phyloP scores from a whole-genome alignment of 192 early-diverging fungal species.

The Coemansia sp. region DNA sequence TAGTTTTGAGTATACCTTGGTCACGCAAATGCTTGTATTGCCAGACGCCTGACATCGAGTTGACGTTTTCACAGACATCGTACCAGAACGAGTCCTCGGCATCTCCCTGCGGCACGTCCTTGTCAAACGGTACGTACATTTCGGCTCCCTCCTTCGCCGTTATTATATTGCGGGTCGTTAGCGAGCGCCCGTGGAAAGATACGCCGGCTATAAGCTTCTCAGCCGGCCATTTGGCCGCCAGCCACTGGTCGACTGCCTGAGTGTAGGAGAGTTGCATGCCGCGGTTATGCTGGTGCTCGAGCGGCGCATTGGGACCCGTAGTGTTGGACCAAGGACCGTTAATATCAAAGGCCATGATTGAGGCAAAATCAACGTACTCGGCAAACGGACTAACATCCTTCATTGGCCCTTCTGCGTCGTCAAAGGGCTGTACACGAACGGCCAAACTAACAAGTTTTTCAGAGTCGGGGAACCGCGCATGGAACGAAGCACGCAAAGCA shows the following conservation, averaged over 20 bases:
- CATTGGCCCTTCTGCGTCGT: constrained; percentile 54
- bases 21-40: constrained; percentile 63
- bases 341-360: constrained; percentile 71
- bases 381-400: constrained; percentile 62
- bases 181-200: constrained; percentile 63
- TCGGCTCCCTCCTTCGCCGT: constrained; percentile 39
- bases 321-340: constrained; percentile 62
- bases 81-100: constrained; percentile 50
- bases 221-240: constrained; percentile 62
- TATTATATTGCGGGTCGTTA: constrained; percentile 51
- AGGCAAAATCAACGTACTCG: constrained; percentile 66
- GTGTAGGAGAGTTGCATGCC: constrained; percentile 50
- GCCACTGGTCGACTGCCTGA: constrained; percentile 59
- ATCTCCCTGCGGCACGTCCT: constrained; percentile 62
- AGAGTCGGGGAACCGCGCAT: constrained; percentile 29
- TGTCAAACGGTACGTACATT: constrained; percentile 49
- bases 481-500: constrained; percentile 45
- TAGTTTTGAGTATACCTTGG: constrained; percentile 54
- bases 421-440: constrained; percentile 64
- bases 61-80: constrained; percentile 51
- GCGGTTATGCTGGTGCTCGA: constrained; percentile 38
- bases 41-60: constrained; percentile 63
- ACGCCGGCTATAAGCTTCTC: constrained; percentile 66
- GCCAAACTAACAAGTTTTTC: constrained; percentile 68
- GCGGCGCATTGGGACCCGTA: constrained; percentile 68